phyloP scores from a whole-genome alignment of 2,329 filamentous ascomycete species.

The Ilyonectria robusta region DNA sequence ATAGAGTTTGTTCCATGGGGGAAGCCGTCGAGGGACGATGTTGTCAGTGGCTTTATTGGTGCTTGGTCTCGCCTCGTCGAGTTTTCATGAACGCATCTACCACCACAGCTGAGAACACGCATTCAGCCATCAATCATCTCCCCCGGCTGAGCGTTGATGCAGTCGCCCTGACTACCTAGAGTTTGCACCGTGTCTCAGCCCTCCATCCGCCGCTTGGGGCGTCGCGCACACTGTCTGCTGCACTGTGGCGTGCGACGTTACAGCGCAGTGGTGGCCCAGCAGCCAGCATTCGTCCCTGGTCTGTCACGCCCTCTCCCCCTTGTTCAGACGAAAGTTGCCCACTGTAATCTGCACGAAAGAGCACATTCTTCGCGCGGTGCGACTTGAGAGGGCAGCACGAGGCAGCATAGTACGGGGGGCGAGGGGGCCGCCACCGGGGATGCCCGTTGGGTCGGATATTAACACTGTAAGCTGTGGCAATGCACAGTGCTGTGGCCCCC shows the following conservation, averaged over 20 bases:
- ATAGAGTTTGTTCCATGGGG: background rate
- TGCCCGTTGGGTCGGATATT: slow-evolving; percentile 26
- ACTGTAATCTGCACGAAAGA: slow-evolving; percentile 6
- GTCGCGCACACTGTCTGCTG: slow-evolving; percentile 21
- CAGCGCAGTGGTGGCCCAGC: slow-evolving; percentile 17
- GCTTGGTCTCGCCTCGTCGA: background rate
- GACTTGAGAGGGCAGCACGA: slow-evolving; percentile 7
- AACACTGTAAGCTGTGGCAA: slow-evolving; percentile 18
- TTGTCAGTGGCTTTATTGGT: slow-evolving; percentile 14
- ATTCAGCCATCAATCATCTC: background rate
- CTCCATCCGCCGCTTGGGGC: background rate
- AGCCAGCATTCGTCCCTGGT: background rate
- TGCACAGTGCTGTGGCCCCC: slow-evolving; percentile 5
- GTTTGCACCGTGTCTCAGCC: slow-evolving; percentile 14
- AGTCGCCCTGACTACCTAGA: background rate
- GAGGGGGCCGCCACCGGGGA: background rate
- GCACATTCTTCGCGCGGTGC: slow-evolving; percentile 2
- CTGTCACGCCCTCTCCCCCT: slow-evolving; percentile 4
- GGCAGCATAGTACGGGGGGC: background rate
- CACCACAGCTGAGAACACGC: background rate
- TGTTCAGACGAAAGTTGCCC: slow-evolving; percentile 9
- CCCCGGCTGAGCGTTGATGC: background rate
- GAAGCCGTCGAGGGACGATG: background rate
- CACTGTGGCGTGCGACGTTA: slow-evolving; percentile 33
- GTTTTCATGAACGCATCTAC: background rate